Percentiles rank a stretch among this genome's conserved stretches.
These are phyloP conservation scores for Cercospora berteroae DNA, from an alignment of 2,329 filamentous ascomycete genomes.

Conservation along the genomic window DNA sequence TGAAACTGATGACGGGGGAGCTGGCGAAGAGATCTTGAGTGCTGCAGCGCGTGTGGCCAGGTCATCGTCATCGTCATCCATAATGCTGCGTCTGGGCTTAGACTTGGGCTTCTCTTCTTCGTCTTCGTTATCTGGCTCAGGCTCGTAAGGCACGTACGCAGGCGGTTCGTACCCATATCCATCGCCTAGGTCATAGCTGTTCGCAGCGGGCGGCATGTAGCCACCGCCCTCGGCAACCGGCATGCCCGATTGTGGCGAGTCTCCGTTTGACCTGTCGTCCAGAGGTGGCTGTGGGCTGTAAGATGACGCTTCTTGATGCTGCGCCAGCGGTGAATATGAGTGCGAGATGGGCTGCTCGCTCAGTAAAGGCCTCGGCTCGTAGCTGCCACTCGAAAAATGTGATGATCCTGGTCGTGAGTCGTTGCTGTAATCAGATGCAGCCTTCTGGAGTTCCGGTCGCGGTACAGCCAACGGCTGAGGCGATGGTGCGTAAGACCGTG, in stretches of 20 bases:
- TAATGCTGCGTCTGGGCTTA: constrained; percentile 70
- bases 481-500: constrained; percentile 30
- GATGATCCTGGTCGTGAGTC: constrained; percentile 34
- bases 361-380: constrained; percentile 33
- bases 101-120: constrained; percentile 49
- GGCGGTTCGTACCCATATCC: constrained; percentile 51
- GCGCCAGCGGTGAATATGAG: constrained; percentile 15
- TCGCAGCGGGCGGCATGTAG: constrained; percentile 55
- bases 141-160: constrained; percentile 49
- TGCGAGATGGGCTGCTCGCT: constrained; percentile 29
- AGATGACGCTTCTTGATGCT: constrained; percentile 6
- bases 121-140: constrained; percentile 53
- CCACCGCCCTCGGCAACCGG: constrained; percentile 20
- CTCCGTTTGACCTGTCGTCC: constrained; percentile 8
- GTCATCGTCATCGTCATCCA: constrained; percentile 72
- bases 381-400: constrained; percentile 31
- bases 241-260: background rate
- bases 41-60: constrained; percentile 47
- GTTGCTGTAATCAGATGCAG: constrained; percentile 34
- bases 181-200: constrained; percentile 57
- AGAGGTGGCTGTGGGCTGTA: constrained; percentile 1
- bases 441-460: constrained; percentile 29
- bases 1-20: constrained; percentile 10
- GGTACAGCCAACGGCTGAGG: constrained; percentile 29
- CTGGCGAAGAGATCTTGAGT: constrained; percentile 38